A percentile compares a stretch with the other conserved stretches of the same genome.
Evolutionary conservation across 2,329 filamentous ascomycete genomes (phyloP).

Genomic region (Didymella segeticola): DNA sequence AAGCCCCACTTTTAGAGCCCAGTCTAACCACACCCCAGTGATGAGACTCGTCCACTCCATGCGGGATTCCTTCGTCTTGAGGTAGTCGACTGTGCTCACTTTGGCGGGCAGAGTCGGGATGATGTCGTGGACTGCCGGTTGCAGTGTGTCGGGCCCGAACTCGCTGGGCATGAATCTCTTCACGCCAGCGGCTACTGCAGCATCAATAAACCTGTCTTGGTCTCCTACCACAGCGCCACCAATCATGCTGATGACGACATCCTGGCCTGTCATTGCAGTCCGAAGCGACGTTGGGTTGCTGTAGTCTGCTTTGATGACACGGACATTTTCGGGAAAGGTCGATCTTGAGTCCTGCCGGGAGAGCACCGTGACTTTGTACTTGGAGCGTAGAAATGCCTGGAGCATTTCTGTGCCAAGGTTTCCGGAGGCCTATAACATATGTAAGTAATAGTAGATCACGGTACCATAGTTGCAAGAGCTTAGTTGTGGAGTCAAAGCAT

Average conservation of each 20-base stretch:
- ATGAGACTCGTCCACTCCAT: not conserved
- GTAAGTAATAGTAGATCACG: too few relatives aligned
- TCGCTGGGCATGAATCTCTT: conserved; percentile 47
- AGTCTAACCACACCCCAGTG: not conserved
- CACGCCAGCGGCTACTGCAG: conserved; percentile 45
- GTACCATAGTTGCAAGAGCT: too few relatives aligned
- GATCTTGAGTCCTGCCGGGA: not conserved
- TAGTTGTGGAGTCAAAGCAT: too few relatives aligned
- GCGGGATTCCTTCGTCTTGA: not conserved
- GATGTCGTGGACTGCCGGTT: not conserved
- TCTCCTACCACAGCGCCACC: conserved; percentile 19
- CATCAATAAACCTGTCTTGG: conserved; percentile 41
- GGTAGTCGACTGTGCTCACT: not conserved
- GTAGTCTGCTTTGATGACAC: not conserved
- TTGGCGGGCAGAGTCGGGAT: not conserved
- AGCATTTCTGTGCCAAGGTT: not conserved
- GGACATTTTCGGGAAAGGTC: not conserved
- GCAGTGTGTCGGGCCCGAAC: conserved; percentile 40
- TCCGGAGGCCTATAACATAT: not conserved
- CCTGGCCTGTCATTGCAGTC: conserved; percentile 24
- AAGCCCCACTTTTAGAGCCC: not conserved
- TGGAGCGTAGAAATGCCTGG: not conserved
- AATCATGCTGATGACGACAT: conserved; percentile 44
- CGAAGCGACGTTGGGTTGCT: not conserved
- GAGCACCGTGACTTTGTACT: not conserved